These are phyloP conservation scores for Usnea hakonensis DNA, from an alignment of 495 filamentous ascomycete genomes.

Conservation along the genomic window DNA sequence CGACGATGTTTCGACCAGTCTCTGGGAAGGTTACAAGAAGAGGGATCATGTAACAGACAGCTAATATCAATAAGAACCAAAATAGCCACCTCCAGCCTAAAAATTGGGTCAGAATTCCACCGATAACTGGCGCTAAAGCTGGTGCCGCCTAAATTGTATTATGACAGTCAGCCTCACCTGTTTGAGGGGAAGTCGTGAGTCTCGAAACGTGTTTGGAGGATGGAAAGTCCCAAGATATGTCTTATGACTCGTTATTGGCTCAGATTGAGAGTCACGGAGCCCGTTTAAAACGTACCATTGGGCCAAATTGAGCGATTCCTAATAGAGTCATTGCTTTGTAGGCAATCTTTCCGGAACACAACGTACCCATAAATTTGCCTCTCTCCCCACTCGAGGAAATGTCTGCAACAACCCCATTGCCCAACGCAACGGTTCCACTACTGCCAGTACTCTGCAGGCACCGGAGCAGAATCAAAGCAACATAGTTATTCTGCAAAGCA, in stretches of 20 bases:
- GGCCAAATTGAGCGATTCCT: slow-evolving; percentile 20
- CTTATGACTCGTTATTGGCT: too few relatives aligned
- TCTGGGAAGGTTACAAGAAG: slow-evolving; percentile 44
- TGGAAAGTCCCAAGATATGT: too few relatives aligned
- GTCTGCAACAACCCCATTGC: slow-evolving; percentile 32
- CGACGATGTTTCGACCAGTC: slow-evolving; percentile 46
- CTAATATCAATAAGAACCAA: slow-evolving; percentile 47
- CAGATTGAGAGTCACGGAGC: too few relatives aligned
- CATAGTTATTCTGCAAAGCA: slow-evolving; percentile 40
- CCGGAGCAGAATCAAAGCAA: slow-evolving; percentile 45
- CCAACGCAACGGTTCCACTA: slow-evolving; percentile 27
- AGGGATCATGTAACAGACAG: slow-evolving; percentile 36
- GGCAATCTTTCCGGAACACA: slow-evolving; percentile 12
- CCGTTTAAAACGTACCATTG: too few relatives aligned
- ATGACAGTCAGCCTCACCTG: too few relatives aligned
- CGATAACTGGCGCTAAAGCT: slow-evolving; percentile 48
- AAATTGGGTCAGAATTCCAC: slow-evolving; percentile 43
- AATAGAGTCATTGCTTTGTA: neutral
- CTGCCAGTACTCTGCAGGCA: slow-evolving; percentile 51
- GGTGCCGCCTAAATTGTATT: too few relatives aligned
- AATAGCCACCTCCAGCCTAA: slow-evolving; percentile 52
- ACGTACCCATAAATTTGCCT: slow-evolving; percentile 33
- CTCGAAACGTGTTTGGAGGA: too few relatives aligned
- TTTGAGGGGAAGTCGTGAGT: too few relatives aligned
- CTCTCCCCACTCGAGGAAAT: slow-evolving; percentile 31